Evolutionary conservation across 139 green algal genomes (phyloP), one percentile per base, ranked within the genome.

Genomic region (Chlorella sp.): DNA sequence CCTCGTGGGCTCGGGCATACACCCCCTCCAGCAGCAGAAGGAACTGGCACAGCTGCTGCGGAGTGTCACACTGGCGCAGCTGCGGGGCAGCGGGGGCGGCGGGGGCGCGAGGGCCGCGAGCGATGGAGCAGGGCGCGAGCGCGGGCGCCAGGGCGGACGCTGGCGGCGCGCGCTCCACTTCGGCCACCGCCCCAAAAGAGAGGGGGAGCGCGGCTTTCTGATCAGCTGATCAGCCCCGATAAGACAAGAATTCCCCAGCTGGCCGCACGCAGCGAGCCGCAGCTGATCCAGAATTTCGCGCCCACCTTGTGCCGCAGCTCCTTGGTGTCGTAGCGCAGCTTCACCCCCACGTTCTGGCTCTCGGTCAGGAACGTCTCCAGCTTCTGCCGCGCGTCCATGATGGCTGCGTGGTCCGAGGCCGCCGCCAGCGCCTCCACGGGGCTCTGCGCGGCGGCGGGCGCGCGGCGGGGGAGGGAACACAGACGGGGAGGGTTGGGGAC

Each of bases 21-120:
- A 67, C 15, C 43, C 23, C 36, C 67, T 87, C 82, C 45, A 86
- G 19, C 19, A 61, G 48, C 46, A 87, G 64, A 40, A 87, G 60
- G 48, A 72, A 50, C 21, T 66, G n/a, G 48, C 56, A 62, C 15
- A 89, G 59, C 36, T 73, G 35, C 27, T 50, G 29, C 25, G 79
- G 61, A 14, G 56, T 76, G 48, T 62, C 23, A 8, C 50, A 15
- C 2, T 38, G 51, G 31, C 50, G 38, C 29, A 77, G 55, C 40
- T 60, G 33, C 43, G 23, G 48, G 17, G 48, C 48, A n/a, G 17
- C 48, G n/a, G n/a, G n/a, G n/a, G n/a, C n/a, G n/a, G n/a, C n/a
- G n/a, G n/a, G n/a, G n/a, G n/a, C n/a, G n/a, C n/a, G n/a, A n/a
- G n/a, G n/a, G n/a, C n/a, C n/a, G n/a, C n/a, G n/a, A n/a, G n/a